Conservation (phyloP, 306 rosid species). For the Heteromeles arbutifolia region DNA sequence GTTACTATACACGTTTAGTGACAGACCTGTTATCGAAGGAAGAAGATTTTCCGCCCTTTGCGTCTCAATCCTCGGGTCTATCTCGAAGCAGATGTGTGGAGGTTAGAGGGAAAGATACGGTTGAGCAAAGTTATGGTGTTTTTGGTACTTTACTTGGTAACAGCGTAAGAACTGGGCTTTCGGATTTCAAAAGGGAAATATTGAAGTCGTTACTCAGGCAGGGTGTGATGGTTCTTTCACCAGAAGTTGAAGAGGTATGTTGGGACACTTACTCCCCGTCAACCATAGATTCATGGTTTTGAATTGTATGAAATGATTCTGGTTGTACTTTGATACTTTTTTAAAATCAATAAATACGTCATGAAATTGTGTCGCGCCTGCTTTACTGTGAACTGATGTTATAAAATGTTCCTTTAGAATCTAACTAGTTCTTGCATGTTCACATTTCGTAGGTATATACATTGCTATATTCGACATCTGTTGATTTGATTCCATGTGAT, state of each 20-base stretch:
- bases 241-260: conserved; percentile 82
- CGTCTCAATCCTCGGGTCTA: conserved; percentile 18
- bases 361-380: not conserved
- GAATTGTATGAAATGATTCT: not conserved
- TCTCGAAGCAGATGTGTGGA: conserved; percentile 19
- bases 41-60: conserved; percentile 35
- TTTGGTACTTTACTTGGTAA: conserved; percentile 31
- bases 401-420: not conserved
- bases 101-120: conserved; percentile 22
- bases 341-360: not conserved
- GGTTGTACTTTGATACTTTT: not conserved
- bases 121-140: conserved; percentile 4
- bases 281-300: not conserved
- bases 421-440: not conserved
- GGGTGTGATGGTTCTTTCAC: conserved; percentile 54
- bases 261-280: conserved; percentile 5
- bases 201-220: conserved; percentile 63
- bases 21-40: conserved; percentile 46
- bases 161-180: conserved; percentile 38
- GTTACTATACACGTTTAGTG: conserved; percentile 54
- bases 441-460: not conserved
- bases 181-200: conserved; percentile 51
- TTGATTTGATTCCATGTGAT: not conserved
- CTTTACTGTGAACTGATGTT: not conserved
- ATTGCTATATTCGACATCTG: not conserved